Conservation (phyloP, 2,329 filamentous ascomycete genomes). For the Diatrype stigma region DNA sequence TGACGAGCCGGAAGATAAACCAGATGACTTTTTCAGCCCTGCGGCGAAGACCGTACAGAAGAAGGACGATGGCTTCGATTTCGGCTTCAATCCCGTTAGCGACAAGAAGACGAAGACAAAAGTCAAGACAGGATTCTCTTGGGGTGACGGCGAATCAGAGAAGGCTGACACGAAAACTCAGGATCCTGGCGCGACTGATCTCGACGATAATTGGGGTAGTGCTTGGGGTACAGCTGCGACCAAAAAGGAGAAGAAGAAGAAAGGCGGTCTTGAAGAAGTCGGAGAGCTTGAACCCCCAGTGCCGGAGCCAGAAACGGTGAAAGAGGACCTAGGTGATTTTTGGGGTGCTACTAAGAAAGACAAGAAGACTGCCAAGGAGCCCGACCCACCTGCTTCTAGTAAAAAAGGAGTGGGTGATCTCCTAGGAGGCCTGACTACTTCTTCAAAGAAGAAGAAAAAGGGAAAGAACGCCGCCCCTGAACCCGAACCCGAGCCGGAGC, state of each 20-base stretch:
- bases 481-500: too few species aligned
- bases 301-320: slow-evolving; percentile 5
- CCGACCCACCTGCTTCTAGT: slow-evolving; percentile 11
- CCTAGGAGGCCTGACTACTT: slow-evolving; percentile 5
- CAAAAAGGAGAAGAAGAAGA: slow-evolving; percentile 37
- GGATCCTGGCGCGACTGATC: slow-evolving; percentile 13
- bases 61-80: slow-evolving; percentile 24
- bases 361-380: slow-evolving; percentile 22
- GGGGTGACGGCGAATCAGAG: slow-evolving; percentile 29
- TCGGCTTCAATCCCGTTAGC: slow-evolving; percentile 16
- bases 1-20: slow-evolving; percentile 33
- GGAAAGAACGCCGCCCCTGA: slow-evolving; percentile 5
- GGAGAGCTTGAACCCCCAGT: slow-evolving; percentile 9
- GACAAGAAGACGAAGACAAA: slow-evolving; percentile 33
- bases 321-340: slow-evolving; percentile 12
- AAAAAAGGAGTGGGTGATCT: slow-evolving; percentile 9
- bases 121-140: slow-evolving; percentile 34
- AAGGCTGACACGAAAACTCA: slow-evolving; percentile 22
- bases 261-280: slow-evolving; percentile 17
- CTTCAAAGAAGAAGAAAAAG: slow-evolving; percentile 18
- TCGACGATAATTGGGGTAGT: slow-evolving; percentile 26
- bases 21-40: slow-evolving; percentile 16
- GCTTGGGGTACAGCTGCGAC: slow-evolving; percentile 35
- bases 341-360: slow-evolving; percentile 22
- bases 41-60: slow-evolving; percentile 24